Base-by-base conservation (phyloP, 331 rosid species). In the Quercus phellos region DNA sequence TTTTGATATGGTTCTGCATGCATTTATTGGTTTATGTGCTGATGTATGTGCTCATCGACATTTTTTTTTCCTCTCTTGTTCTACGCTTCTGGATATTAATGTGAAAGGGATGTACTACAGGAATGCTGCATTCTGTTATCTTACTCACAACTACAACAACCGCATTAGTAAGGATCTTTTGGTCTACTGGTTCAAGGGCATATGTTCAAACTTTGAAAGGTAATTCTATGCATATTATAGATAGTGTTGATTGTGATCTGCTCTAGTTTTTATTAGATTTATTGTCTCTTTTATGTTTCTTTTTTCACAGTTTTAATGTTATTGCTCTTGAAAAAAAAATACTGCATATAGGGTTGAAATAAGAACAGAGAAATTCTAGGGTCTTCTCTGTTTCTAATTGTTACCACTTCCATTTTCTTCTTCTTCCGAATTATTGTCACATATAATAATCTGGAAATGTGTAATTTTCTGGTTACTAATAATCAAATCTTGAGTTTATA, bases 101-200 rank as follows among this genome's bases (percentile, higher is more conserved):
- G 85, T 61, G 59, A 51, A 74, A 76, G 72, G 77, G 74, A 70
- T 88, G 27, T 79, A 74, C 72, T 70, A 30, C 89, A 92, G 98
- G 98, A 81, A 69, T 87, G 95, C 97, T 75, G 84, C 90, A 66
- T 89, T 94, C 78, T 90, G 97, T 85, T 80, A 51, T 83, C 91
- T 94, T 55, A 84, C 76, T 77, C 92, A 80, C 76, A 86, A 88
- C 81, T 88, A 88, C 87, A 83, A 81, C 80, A 78, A 85, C 60
- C 77, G 74, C 74, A 80, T 94, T 34, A 70, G 85, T 73, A 85
- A 87, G 78, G 93, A 92, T 84, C 86, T 94, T 50, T 82, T 89
- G 55, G 74, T 90, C 79, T 89, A 84, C 88, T 94, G 97, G 97
- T 92, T 94, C 77, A 85, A 90, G 88, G 98, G 90, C 82, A 84